Conservation (phyloP, 371 early-diverging fungal species). For the Coemansia sp. region DNA sequence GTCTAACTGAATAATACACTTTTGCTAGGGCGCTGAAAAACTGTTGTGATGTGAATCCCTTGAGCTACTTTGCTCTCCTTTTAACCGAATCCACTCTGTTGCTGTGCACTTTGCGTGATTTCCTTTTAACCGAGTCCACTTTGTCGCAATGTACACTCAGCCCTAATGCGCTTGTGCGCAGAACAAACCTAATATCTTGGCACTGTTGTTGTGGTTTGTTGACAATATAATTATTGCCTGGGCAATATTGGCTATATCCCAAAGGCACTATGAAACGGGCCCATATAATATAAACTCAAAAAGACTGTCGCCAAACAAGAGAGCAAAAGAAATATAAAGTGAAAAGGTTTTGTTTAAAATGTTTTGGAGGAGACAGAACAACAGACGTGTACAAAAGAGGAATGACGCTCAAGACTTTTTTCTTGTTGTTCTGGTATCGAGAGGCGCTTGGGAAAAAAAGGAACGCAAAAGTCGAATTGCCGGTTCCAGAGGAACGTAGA, state of each 20-base stretch:
- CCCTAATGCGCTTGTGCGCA: too few relatives aligned
- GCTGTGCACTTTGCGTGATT: too few relatives aligned
- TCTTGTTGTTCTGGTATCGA: neutral
- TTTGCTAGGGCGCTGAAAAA: neutral
- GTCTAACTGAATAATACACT: neutral
- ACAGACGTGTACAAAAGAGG: conserved; percentile 4
- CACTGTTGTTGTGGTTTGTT: neutral
- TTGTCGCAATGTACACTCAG: too few relatives aligned
- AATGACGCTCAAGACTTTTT: neutral
- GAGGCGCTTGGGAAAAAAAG: conserved; percentile 1
- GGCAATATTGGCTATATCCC: neutral
- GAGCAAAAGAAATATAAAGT: neutral
- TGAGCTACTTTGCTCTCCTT: too few relatives aligned
- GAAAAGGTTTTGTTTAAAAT: neutral
- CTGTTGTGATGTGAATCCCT: too few relatives aligned
- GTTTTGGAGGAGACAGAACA: conserved; percentile 4
- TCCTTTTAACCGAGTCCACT: too few relatives aligned
- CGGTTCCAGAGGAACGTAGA: conserved; percentile 2
- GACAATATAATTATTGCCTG: neutral
- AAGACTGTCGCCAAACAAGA: neutral
- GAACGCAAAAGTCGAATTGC: neutral
- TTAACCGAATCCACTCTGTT: too few relatives aligned
- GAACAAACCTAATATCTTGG: too few relatives aligned
- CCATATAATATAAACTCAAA: too few relatives aligned
- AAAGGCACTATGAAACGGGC: too few relatives aligned